Evolutionary conservation across 805 yeast genomes (phyloP), one percentile per base, ranked within the genome.

Genomic region (Yamadazyma paraphyllophila): DNA sequence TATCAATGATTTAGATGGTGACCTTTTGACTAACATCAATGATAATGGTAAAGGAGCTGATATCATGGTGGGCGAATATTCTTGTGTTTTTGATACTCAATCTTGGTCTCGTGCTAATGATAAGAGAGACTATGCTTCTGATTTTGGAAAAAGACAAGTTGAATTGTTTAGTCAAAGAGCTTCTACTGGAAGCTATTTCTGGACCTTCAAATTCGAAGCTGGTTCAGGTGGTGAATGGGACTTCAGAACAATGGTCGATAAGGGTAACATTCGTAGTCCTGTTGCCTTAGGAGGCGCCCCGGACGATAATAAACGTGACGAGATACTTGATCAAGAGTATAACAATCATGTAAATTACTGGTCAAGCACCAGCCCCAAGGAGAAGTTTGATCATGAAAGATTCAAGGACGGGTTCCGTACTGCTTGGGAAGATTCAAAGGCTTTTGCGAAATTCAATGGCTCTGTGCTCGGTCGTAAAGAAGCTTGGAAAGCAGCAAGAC

Each of bases 171-270:
- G 61, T 4, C 55, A 76, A 32, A 66, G 84, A 30, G 83, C 92
- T 1, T 62, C 73, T 8, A 76, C 81, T 46, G 98, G 98, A 0
- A 74, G 79, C 47, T 91, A 76, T 63, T 92, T 94, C 65, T 92
- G 98, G 98, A 87, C 96, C 1, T 86, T 69, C 62, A 88, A 89
- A 65, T 91, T 91, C 59, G 80, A 85, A 60, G 74, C 81, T 46
- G 97, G 97, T 2, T 85, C 83, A 58, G 97, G 97, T 36, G 98
- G 98, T 12, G 97, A 89, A 66, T 92, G 98, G 98, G 97, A 94
- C 41, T 84, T 88, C 65, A 74, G 76, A 17, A 86, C 89, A 31
- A 88, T 87, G 90, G 69, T 76, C 15, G 81, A 83, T 16, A 66
- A 67, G 43, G 89, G 88, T 1, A 78, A 82, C 7, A 57, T 68